phyloP scores from a whole-genome alignment of 305 asterid species.

The Fraxinus angustifolia region DNA sequence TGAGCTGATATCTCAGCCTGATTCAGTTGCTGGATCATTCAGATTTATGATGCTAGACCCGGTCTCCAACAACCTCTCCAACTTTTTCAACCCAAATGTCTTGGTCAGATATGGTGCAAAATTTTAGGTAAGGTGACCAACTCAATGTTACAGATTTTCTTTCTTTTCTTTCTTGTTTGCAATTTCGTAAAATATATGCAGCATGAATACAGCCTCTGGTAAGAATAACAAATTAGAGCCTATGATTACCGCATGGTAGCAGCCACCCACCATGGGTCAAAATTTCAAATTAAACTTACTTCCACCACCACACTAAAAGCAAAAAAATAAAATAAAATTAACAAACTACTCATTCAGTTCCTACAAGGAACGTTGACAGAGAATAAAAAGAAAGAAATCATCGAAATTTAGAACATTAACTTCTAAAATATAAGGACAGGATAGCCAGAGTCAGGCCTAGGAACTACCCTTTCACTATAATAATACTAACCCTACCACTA shows the following conservation, averaged over 20 bases:
- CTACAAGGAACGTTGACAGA: neutral
- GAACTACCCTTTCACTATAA: neutral
- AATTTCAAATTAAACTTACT: neutral
- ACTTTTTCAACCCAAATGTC: neutral
- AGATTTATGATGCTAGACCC: neutral
- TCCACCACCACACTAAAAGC: neutral
- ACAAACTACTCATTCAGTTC: neutral
- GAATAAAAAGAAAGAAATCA: neutral
- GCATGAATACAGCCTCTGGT: neutral
- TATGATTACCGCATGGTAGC: neutral
- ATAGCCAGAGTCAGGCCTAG: neutral
- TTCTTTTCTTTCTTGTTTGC: neutral
- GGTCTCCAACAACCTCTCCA: neutral
- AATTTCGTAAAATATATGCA: neutral
- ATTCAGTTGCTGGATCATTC: neutral
- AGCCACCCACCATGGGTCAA: neutral
- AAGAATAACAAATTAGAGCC: neutral
- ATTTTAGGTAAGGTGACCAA: neutral
- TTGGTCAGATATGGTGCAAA: neutral
- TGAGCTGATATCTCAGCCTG: slow-evolving; percentile 6
- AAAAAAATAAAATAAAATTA: neutral
- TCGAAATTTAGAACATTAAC: neutral
- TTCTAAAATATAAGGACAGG: neutral
- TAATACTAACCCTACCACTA: slow-evolving; percentile 7
- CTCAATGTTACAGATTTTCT: neutral